Evolutionary conservation across 306 rosid species (phyloP).

Genomic region (Trifolium dubium): DNA sequence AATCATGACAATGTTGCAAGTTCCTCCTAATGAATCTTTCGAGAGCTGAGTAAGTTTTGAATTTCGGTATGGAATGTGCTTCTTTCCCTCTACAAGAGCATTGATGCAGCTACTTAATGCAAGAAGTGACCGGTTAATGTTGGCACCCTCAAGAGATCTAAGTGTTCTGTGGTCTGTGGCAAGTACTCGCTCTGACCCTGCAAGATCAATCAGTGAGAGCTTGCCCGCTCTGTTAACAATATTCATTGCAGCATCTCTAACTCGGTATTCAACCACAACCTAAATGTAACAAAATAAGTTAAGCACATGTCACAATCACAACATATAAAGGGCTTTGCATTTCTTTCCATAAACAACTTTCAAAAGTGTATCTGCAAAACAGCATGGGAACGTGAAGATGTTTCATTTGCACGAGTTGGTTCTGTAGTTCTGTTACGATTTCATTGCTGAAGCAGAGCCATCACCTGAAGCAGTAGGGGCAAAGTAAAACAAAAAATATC

Average conservation of each 20-base stretch:
- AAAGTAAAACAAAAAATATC: background rate
- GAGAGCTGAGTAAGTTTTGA: constrained; percentile 95
- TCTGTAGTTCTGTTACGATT: constrained; percentile 55
- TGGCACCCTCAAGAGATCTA: constrained; percentile 95
- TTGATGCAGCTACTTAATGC: constrained; percentile 93
- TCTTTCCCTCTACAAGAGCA: constrained; percentile 92
- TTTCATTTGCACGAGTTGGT: constrained; percentile 91
- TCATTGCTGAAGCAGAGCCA: constrained; percentile 92
- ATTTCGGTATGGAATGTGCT: constrained; percentile 86
- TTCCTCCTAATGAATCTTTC: constrained; percentile 90
- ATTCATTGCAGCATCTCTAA: constrained; percentile 75
- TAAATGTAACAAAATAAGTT: constrained; percentile 38
- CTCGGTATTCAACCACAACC: constrained; percentile 83
- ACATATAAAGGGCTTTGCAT: constrained; percentile 1
- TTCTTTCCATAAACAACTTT: background rate
- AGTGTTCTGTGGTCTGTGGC: constrained; percentile 92
- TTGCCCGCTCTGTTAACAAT: constrained; percentile 72
- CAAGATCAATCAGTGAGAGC: constrained; percentile 92
- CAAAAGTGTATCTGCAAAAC: constrained; percentile 71
- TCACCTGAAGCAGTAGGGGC: constrained; percentile 57
- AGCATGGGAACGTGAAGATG: constrained; percentile 97
- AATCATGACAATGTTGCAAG: constrained; percentile 90
- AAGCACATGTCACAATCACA: constrained; percentile 6
- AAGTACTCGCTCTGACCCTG: constrained; percentile 95
- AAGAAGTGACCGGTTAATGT: constrained; percentile 86